phyloP scores from a whole-genome alignment of 2,329 filamentous ascomycete species.

The Sphaceloma murrayae region DNA sequence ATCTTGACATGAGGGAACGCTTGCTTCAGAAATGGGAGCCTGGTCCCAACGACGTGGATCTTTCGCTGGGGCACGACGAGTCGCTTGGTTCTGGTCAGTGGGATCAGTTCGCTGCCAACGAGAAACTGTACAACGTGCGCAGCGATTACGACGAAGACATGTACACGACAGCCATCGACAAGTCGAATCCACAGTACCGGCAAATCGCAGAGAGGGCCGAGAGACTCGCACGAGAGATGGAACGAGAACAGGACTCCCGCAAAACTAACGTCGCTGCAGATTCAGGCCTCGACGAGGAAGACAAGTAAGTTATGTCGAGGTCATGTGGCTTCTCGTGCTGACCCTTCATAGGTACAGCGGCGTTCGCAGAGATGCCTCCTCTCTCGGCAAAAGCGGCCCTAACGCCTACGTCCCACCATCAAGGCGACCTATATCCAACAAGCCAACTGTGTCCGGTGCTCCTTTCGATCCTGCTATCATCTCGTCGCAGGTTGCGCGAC shows the following conservation, averaged over 20 bases:
- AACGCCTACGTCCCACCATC: conserved; percentile 88
- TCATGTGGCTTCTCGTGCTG: background rate
- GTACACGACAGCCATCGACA: conserved; percentile 88
- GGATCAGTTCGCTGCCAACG: conserved; percentile 93
- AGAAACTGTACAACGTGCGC: conserved; percentile 74
- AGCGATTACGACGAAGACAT: conserved; percentile 90
- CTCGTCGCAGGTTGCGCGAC: conserved; percentile 62
- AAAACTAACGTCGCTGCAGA: conserved; percentile 59
- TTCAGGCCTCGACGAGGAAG: conserved; percentile 73
- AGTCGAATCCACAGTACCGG: conserved; percentile 69
- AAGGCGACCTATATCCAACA: conserved; percentile 64
- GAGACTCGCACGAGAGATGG: conserved; percentile 80
- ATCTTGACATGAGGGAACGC: conserved; percentile 53
- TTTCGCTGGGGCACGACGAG: conserved; percentile 55
- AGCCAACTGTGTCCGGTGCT: conserved; percentile 63
- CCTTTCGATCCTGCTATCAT: conserved; percentile 86
- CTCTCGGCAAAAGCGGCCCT: conserved; percentile 50
- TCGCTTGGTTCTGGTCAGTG: conserved; percentile 43
- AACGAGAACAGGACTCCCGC: conserved; percentile 81
- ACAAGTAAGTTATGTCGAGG: conserved; percentile 53
- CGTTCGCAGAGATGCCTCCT: conserved; percentile 61
- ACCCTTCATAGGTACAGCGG: conserved; percentile 64
- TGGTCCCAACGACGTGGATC: conserved; percentile 50
- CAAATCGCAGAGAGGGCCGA: conserved; percentile 70
- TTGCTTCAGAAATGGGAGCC: conserved; percentile 75